Percentiles rank a stretch among this genome's conserved stretches.
These are phyloP conservation scores for Pichia sp. DNA, from an alignment of 1,139 yeast species.

Conservation along the genomic window DNA sequence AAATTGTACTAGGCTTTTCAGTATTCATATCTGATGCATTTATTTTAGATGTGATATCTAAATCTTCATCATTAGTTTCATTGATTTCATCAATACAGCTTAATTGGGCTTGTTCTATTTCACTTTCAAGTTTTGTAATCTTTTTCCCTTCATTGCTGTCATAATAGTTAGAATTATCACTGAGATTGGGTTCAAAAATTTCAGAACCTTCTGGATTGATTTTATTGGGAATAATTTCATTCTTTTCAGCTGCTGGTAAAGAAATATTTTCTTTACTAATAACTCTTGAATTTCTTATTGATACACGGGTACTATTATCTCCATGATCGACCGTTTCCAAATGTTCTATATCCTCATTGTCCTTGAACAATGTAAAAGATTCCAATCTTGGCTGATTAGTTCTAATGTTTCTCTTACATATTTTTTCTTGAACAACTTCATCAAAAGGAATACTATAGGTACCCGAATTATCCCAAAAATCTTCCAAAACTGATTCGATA, in stretches of 20 bases:
- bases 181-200: no score
- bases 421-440: constrained; percentile 7
- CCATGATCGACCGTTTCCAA: not conserved
- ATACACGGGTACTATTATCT: constrained; percentile 4
- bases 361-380: constrained; percentile 7
- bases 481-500: constrained; percentile 37
- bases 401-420: constrained; percentile 8
- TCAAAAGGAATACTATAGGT: constrained; percentile 35
- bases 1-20: not conserved
- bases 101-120: no score
- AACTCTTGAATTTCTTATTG: constrained; percentile 3
- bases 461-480: constrained; percentile 42
- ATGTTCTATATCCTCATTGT: not conserved
- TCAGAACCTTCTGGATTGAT: no score
- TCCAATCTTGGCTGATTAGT: constrained; percentile 14
- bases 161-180: no score
- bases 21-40: not conserved
- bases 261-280: not conserved
- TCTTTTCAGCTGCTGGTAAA: no score
- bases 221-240: no score
- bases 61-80: no score
- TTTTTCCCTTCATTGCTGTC: no score
- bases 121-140: no score
- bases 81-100: no score
- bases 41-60: not conserved